A percentile compares a stretch with the other conserved stretches of the same genome.
Evolutionary conservation across 2,329 filamentous ascomycete species (phyloP).

Genomic region (Colletotrichum filicis): DNA sequence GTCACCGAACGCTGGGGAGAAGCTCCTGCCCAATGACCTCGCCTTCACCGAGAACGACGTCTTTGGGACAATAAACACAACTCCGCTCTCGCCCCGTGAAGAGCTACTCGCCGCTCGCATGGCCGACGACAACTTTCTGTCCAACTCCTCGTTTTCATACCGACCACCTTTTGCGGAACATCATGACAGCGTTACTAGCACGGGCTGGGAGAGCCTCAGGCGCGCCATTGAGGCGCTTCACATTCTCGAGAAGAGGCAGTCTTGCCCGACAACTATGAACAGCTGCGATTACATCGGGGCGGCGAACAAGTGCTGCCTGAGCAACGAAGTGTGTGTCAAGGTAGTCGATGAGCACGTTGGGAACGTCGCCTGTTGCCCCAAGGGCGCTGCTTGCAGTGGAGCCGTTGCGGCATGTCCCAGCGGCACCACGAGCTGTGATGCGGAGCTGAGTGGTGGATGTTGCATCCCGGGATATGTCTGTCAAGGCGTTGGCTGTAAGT

Average conservation of each 20-base stretch:
- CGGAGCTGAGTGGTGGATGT: slow-evolving; percentile 76
- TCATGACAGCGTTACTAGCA: slow-evolving; percentile 41
- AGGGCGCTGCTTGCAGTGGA: slow-evolving; percentile 71
- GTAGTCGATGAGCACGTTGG: slow-evolving; percentile 72
- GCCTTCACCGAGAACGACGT: slow-evolving; percentile 51
- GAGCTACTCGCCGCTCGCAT: slow-evolving; percentile 44
- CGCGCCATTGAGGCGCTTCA: slow-evolving; percentile 59
- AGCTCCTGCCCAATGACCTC: slow-evolving; percentile 77
- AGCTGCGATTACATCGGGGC: slow-evolving; percentile 73
- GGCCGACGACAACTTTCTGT: slow-evolving; percentile 37
- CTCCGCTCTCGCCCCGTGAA: slow-evolving; percentile 40
- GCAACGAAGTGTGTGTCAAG: slow-evolving; percentile 72
- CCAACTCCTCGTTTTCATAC: slow-evolving; percentile 44
- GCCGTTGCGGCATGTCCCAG: slow-evolving; percentile 69
- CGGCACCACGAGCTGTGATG: slow-evolving; percentile 73
- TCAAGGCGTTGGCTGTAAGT: slow-evolving; percentile 76
- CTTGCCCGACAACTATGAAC: slow-evolving; percentile 75
- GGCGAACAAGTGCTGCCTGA: slow-evolving; percentile 78
- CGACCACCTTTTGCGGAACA: slow-evolving; percentile 65
- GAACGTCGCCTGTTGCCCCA: slow-evolving; percentile 80
- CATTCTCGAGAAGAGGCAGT: slow-evolving; percentile 66
- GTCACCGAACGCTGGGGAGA: slow-evolving; percentile 75
- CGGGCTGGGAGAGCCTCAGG: slow-evolving; percentile 47
- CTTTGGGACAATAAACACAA: slow-evolving; percentile 7
- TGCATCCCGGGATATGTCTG: slow-evolving; percentile 80